Base-by-base conservation (phyloP, 768 basidiomycete species). In the Scleroderma citrinum region DNA sequence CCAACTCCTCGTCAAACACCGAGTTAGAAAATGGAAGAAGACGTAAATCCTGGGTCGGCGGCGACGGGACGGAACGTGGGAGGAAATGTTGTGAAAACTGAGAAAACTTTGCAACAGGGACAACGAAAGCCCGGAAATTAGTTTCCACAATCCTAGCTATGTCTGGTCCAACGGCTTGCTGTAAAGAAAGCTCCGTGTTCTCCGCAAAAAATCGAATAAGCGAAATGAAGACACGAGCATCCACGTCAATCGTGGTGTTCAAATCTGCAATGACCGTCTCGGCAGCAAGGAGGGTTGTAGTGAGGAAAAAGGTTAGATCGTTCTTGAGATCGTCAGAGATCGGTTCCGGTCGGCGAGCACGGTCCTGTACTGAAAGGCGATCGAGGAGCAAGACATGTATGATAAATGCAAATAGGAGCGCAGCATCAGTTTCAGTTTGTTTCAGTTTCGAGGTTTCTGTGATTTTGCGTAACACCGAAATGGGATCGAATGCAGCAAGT, bases 191-290 rank as follows among this genome's bases (percentile, higher is more conserved):
- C 0, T 44, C 43, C 16, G 45, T 46, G 23, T 66, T 52, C 13
- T 58, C 44, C 7, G 69, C 59, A 19, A 71, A 32, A 54, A 71
- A 69, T 11, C 64, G 64, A 34, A 83, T 46, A 20, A 83, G 63
- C 14, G 70, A 61, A 14, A 68, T 47, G 58, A 80, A 83, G 10
- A 83, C 61, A 31, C 73, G 67, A 13, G 76, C 76, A 54, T 85
- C 83, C 6, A 84, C 46, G 46, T 81, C 76, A n/a, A 75, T 51
- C 34, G 63, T 54, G 34, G 57, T 47, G 24, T 51, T 47, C 7
- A 58, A 48, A 4, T 52, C 45, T 14, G 60, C 49, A 6, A 68
- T 53, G n/a, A 59, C 46, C 10, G 39, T 26, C 19, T 69, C 67
- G 1, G 71, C 57, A 0, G 57, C 53, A 8, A 63, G 51, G 52